phyloP scores from a whole-genome alignment of 2,329 filamentous ascomycete species.

The Rachicladosporium sp. region DNA sequence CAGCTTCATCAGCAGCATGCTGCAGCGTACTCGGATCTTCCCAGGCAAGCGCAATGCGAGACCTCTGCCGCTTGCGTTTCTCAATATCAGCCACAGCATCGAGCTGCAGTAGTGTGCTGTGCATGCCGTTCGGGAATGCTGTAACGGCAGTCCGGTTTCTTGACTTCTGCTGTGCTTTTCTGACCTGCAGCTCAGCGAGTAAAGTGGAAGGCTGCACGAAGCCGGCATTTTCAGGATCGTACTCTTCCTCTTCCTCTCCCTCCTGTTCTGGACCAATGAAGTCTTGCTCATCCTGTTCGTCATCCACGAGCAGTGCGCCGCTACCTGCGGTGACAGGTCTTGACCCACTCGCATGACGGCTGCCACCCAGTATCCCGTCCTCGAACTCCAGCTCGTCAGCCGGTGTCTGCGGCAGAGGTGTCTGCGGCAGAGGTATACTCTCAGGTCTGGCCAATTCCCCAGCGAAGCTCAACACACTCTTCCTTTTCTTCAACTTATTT shows the following conservation, averaged over 20 bases:
- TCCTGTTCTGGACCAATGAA: slow-evolving; percentile 25
- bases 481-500: slow-evolving; percentile 22
- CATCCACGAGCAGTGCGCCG: slow-evolving; percentile 14
- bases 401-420: slow-evolving; percentile 9
- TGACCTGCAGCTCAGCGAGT: slow-evolving; percentile 78
- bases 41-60: slow-evolving; percentile 81
- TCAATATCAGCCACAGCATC: slow-evolving; percentile 84
- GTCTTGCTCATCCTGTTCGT: slow-evolving; percentile 30
- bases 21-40: slow-evolving; percentile 46
- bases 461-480: slow-evolving; percentile 16
- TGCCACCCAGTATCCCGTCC: slow-evolving; percentile 9
- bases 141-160: slow-evolving; percentile 59
- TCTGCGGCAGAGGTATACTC: slow-evolving; percentile 6
- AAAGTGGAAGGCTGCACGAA: slow-evolving; percentile 75
- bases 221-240: slow-evolving; percentile 28
- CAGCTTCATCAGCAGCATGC: slow-evolving; percentile 28
- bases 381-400: slow-evolving; percentile 10
- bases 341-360: slow-evolving; percentile 7
- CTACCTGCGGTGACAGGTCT: slow-evolving; percentile 7
- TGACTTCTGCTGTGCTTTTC: slow-evolving; percentile 77
- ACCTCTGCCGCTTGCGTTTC: slow-evolving; percentile 58
- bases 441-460: slow-evolving; percentile 18
- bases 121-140: slow-evolving; percentile 63
- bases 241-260: slow-evolving; percentile 25
- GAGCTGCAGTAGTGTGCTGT: slow-evolving; percentile 78